Conservation (phyloP, 768 basidiomycete genomes). For the Lentinula guzmanii region DNA sequence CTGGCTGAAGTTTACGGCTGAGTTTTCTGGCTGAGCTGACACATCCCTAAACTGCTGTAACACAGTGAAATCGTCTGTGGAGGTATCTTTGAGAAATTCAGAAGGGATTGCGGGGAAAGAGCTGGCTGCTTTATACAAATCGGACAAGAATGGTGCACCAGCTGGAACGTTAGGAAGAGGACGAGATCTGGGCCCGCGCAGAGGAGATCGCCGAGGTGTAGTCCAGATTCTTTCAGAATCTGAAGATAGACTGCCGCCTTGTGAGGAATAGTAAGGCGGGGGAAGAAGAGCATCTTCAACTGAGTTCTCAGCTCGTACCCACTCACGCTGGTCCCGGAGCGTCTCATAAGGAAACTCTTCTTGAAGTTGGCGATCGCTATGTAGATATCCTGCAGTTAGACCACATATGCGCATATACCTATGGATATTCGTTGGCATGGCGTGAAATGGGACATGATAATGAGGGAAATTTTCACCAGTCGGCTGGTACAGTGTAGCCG, state of each 20-base stretch:
- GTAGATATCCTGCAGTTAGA: conserved; percentile 61
- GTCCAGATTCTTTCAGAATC: neutral
- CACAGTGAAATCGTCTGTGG: no score
- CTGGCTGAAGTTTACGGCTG: no score
- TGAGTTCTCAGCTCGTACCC: conserved; percentile 5
- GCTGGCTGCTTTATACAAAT: neutral
- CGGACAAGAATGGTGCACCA: neutral
- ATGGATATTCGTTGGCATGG: neutral
- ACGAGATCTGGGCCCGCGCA: neutral
- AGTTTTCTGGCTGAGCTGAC: no score
- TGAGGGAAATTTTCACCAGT: conserved; percentile 41
- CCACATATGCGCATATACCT: conserved; percentile 72
- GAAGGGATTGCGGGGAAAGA: neutral
- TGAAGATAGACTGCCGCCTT: neutral
- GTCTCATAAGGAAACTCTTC: conserved; percentile 67
- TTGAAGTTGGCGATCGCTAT: conserved; percentile 50
- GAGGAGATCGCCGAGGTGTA: neutral
- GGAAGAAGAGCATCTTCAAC: conserved; percentile 51
- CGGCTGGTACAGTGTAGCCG: conserved; percentile 67
- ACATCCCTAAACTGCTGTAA: no score
- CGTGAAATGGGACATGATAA: no score
- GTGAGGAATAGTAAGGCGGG: conserved; percentile 46
- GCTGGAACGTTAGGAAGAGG: neutral
- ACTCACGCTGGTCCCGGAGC: conserved; percentile 57
- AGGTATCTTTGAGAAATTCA: neutral